Evolutionary conservation across 371 early-diverging fungal species (phyloP).

Genomic region (Sanchytrium tribonematis): DNA sequence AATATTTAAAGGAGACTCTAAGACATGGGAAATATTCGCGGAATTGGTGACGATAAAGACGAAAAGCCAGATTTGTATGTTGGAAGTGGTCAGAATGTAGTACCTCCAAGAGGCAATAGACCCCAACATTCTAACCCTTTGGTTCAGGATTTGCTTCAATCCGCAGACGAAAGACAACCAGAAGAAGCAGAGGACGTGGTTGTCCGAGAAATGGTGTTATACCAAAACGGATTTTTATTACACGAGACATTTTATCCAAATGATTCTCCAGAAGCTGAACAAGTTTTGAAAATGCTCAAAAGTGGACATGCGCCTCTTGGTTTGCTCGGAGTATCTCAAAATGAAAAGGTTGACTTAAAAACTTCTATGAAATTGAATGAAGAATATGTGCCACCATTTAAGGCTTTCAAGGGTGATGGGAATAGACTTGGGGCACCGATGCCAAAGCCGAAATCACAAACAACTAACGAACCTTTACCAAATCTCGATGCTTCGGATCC

Average conservation of each 20-base stretch:
- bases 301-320: neutral
- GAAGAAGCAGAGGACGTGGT: neutral
- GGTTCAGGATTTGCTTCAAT: neutral
- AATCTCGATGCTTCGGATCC: neutral
- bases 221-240: neutral
- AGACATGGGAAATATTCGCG: no score
- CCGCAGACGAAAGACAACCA: neutral
- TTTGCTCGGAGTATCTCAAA: neutral
- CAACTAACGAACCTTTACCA: neutral
- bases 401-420: neutral
- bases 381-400: neutral
- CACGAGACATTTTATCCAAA: neutral
- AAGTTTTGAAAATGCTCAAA: neutral
- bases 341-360: neutral
- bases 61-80: neutral
- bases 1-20: no score
- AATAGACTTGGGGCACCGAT: neutral
- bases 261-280: neutral
- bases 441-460: neutral
- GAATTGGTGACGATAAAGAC: no score
- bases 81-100: neutral
- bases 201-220: neutral
- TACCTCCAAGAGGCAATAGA: neutral
- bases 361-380: neutral
- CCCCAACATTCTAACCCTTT: neutral